Percentiles rank a stretch among this genome's conserved stretches.
These are phyloP conservation scores for Inonotus obliquus DNA, from an alignment of 1,284 basidiomycete genomes.

Conservation along the genomic window DNA sequence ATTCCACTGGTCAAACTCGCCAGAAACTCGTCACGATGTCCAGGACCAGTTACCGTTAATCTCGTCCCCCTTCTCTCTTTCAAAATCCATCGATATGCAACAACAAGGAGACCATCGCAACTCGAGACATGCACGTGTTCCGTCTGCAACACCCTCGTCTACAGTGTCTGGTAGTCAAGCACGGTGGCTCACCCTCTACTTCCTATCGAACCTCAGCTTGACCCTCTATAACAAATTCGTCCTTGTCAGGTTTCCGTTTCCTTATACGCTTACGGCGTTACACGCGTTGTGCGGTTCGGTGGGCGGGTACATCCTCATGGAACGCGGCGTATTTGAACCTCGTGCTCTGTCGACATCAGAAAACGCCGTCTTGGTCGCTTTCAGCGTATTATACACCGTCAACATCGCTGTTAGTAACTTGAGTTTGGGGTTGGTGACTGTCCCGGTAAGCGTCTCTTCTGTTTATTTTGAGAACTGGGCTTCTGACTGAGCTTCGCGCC, in stretches of 20 bases:
- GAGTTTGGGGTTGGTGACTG: conserved; percentile 82
- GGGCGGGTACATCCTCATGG: conserved; percentile 70
- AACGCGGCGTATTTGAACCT: conserved; percentile 57
- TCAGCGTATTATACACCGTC: conserved; percentile 84
- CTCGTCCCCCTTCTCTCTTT: not conserved
- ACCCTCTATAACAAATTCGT: conserved; percentile 93
- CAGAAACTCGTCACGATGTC: conserved; percentile 1
- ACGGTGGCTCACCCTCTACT: conserved; percentile 75
- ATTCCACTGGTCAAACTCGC: not conserved
- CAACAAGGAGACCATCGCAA: not conserved
- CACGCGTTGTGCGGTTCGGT: conserved; percentile 81
- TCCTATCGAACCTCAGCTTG: conserved; percentile 82
- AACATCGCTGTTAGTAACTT: conserved; percentile 93
- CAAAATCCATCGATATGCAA: not conserved
- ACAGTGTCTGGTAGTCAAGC: conserved; percentile 1
- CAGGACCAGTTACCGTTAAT: conserved; percentile 5
- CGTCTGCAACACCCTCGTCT: not conserved
- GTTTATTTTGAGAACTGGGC: conserved; percentile 3
- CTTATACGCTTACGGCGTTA: conserved; percentile 84
- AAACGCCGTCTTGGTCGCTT: conserved; percentile 63
- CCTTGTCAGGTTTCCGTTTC: conserved; percentile 86
- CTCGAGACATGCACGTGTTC: not conserved
- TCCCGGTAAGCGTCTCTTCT: conserved; percentile 64
- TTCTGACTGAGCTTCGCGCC: not conserved
- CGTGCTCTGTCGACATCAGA: conserved; percentile 53